These are phyloP conservation scores for Psilocybe mexicana DNA, from an alignment of 1,284 basidiomycete genomes.

Conservation along the genomic window DNA sequence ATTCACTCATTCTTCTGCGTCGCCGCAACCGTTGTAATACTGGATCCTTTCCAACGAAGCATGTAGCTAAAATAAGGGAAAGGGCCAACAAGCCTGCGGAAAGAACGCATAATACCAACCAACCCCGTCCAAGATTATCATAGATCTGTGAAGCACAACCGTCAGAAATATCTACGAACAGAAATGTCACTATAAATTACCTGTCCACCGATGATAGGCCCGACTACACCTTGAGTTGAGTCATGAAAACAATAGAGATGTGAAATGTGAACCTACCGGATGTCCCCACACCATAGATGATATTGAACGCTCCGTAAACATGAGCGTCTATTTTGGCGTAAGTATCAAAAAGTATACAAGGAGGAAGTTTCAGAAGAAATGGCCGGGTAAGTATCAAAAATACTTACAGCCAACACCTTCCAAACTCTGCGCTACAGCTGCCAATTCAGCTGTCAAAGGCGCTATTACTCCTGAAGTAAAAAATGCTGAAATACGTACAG, in stretches of 20 bases:
- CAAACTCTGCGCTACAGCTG: conserved; percentile 51
- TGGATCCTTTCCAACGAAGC: conserved; percentile 51
- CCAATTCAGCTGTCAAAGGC: conserved; percentile 65
- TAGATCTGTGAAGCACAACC: conserved; percentile 47
- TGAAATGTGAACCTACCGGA: conserved; percentile 38
- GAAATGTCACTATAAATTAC: conserved; percentile 29
- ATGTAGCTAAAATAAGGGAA: conserved; percentile 40
- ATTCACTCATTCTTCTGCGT: neutral
- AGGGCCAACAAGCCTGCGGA: conserved; percentile 42
- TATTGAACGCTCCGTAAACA: conserved; percentile 66
- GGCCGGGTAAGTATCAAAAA: neutral
- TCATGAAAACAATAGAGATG: neutral
- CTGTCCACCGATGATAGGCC: conserved; percentile 69
- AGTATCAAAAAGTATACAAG: neutral
- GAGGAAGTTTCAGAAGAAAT: conserved; percentile 13
- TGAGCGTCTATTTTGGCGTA: conserved; percentile 51
- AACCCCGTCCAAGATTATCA: conserved; percentile 51
- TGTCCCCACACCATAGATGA: conserved; percentile 66
- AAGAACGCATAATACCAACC: conserved; percentile 55
- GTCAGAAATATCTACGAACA: conserved; percentile 8
- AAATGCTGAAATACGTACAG: conserved; percentile 43
- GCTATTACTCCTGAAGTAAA: conserved; percentile 58
- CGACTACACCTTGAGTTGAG: conserved; percentile 42
- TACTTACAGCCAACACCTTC: conserved; percentile 68
- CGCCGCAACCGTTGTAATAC: conserved; percentile 22